phyloP scores from a whole-genome alignment of 192 early-diverging fungal genomes.

The Linderina pennispora region DNA sequence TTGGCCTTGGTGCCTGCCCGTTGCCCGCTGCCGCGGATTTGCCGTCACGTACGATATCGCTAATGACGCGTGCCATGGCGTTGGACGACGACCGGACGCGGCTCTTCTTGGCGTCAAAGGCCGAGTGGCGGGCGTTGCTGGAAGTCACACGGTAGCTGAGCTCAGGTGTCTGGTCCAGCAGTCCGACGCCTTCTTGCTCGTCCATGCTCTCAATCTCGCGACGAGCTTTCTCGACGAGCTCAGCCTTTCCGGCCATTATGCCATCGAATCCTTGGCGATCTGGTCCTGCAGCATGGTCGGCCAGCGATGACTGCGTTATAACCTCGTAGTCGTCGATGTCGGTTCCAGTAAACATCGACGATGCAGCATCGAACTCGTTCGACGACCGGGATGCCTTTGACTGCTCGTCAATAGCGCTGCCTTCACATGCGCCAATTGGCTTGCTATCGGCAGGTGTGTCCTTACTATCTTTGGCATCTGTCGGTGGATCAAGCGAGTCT shows the following conservation, averaged over 20 bases:
- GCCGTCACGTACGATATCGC: conserved; percentile 37
- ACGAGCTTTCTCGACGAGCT: conserved; percentile 23
- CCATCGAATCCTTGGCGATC: neutral
- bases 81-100: conserved; percentile 36
- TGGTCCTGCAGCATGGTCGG: neutral
- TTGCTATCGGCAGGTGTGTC: neutral
- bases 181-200: conserved; percentile 41
- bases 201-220: conserved; percentile 40
- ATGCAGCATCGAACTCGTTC: conserved; percentile 19
- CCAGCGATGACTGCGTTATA: neutral
- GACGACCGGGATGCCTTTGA: conserved; percentile 1
- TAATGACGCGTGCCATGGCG: conserved; percentile 32
- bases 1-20: neutral
- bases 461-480: conserved; percentile 5
- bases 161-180: conserved; percentile 41
- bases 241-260: conserved; percentile 23
- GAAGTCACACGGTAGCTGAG: conserved; percentile 37
- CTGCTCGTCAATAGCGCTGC: too few species aligned
- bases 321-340: conserved; percentile 16
- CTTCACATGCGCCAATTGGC: too few species aligned
- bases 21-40: neutral
- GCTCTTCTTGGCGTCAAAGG: conserved; percentile 25
- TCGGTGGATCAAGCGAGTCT: too few species aligned
- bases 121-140: conserved; percentile 5
- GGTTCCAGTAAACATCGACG: conserved; percentile 35